Evolutionary conservation across 352 stramenopile genomes (phyloP).

Genomic region (Phytophthora ramorum): DNA sequence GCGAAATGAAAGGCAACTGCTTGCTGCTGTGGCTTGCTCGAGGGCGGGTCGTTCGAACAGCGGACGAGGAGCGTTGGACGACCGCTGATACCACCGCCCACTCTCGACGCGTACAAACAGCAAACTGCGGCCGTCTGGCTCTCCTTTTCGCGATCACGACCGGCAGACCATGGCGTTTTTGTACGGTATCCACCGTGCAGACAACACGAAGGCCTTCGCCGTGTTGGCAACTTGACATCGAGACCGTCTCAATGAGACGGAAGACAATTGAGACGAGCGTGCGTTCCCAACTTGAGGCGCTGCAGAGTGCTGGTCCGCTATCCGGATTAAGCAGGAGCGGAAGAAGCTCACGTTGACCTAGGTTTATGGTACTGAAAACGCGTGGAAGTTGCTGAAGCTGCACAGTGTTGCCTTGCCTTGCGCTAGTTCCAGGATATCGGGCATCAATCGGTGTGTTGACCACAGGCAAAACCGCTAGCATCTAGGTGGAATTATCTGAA

Average conservation of each 20-base stretch:
- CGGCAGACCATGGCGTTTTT: neutral
- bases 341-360: too few relatives aligned
- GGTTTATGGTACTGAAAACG: too few relatives aligned
- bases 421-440: too few relatives aligned
- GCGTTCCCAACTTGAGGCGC: neutral
- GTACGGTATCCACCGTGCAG: neutral
- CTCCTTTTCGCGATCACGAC: neutral
- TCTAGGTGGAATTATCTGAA: neutral
- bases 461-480: too few relatives aligned
- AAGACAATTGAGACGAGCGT: neutral
- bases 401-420: too few relatives aligned
- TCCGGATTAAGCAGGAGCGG: too few relatives aligned
- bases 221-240: neutral
- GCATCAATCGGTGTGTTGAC: too few relatives aligned
- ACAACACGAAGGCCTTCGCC: too few relatives aligned
- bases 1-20: neutral
- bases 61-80: constrained; percentile 1
- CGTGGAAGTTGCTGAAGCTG: too few relatives aligned
- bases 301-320: neutral
- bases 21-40: neutral
- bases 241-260: constrained; percentile 1
- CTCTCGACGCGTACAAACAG: constrained; percentile 36
- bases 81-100: constrained; percentile 21
- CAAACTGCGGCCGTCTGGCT: constrained; percentile 10
- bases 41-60: constrained; percentile 20